Conservation (phyloP, 73 alveolate species). For the Breviolum minutum region DNA sequence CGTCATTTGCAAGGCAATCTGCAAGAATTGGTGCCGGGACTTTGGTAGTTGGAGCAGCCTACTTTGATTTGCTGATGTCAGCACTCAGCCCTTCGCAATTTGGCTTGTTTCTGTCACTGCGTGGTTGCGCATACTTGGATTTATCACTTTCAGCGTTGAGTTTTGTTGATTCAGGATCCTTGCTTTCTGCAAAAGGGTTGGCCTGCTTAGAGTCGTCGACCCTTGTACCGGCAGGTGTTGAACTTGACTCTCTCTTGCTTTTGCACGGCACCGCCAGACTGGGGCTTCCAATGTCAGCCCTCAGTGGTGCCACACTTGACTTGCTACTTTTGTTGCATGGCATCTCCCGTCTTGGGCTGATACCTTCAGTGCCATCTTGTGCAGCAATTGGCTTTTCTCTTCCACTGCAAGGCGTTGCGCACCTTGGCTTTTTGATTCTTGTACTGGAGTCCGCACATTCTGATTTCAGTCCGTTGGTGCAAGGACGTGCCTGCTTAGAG, state of each 20-base stretch:
- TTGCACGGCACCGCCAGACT: background rate
- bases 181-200: background rate
- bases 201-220: background rate
- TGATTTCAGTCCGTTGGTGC: background rate
- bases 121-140: background rate
- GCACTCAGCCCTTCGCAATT: background rate
- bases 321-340: background rate
- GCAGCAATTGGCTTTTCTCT: background rate
- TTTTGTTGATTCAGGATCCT: background rate
- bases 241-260: conserved; percentile 13
- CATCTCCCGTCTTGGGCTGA: background rate
- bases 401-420: background rate
- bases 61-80: background rate
- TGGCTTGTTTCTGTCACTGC: background rate
- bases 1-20: background rate
- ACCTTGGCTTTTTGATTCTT: background rate
- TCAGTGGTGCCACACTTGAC: background rate
- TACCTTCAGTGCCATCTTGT: background rate
- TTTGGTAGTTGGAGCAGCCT: background rate
- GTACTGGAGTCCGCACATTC: background rate
- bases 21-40: background rate
- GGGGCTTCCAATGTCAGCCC: background rate
- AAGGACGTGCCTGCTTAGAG: background rate
- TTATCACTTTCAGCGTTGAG: background rate
- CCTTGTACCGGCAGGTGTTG: background rate